phyloP scores from a whole-genome alignment of 2,329 filamentous ascomycete species.

The Fusarium kyushuense region DNA sequence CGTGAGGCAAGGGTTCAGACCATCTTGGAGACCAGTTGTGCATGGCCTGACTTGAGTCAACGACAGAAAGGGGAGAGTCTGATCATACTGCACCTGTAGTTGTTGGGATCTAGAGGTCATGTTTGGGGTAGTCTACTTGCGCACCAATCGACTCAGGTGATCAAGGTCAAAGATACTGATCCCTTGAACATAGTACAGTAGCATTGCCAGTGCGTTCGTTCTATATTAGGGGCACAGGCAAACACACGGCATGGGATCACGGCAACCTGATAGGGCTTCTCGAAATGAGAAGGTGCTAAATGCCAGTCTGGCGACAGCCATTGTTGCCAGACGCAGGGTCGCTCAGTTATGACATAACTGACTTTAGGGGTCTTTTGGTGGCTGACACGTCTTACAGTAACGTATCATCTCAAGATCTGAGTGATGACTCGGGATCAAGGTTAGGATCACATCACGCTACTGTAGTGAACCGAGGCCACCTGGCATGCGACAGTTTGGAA shows the following conservation, averaged over 20 bases:
- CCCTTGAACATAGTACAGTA: slow-evolving; percentile 15
- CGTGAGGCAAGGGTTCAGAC: background rate
- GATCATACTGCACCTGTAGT: background rate
- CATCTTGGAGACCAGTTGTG: background rate
- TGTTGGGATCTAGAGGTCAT: background rate
- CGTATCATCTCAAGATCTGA: slow-evolving; percentile 37
- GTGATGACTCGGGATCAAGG: slow-evolving; percentile 30
- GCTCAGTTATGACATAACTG: slow-evolving; percentile 30
- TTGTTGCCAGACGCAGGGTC: slow-evolving; percentile 5
- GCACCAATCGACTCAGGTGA: slow-evolving; percentile 31
- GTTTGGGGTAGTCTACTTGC: slow-evolving; percentile 18
- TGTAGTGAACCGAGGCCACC: slow-evolving; percentile 16
- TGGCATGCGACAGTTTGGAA: slow-evolving; percentile 28
- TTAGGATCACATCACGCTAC: background rate
- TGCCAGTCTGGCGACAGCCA: no score
- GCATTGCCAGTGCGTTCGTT: background rate
- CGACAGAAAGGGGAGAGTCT: background rate
- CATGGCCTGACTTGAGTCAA: background rate
- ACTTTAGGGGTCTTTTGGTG: slow-evolving; percentile 30
- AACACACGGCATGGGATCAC: background rate
- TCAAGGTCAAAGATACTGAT: slow-evolving; percentile 18
- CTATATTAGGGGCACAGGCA: slow-evolving; percentile 14
- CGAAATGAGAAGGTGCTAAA: slow-evolving; percentile 1
- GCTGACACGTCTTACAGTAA: slow-evolving; percentile 25
- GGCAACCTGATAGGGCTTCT: slow-evolving; percentile 1